A percentile compares a stretch with the other conserved stretches of the same genome.
Conservation (phyloP, 2,329 filamentous ascomycete species). For the Biscogniauxia mediterranea region DNA sequence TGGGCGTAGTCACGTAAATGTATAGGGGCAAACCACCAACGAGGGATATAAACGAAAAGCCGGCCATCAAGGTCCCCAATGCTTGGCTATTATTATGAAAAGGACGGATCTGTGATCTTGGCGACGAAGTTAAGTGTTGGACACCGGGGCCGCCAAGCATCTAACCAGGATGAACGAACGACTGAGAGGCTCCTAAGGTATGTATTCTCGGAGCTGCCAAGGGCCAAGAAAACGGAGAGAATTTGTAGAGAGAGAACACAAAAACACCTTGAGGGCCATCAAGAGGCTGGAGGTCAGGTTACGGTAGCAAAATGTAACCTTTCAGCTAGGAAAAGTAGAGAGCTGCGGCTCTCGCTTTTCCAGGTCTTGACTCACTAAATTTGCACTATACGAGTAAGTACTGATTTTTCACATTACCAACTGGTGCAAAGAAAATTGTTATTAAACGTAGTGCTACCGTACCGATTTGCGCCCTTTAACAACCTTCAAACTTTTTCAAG, state of each 20-base stretch:
- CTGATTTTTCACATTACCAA: neutral
- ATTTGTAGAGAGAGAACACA: slow-evolving; percentile 4
- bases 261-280: slow-evolving; percentile 17
- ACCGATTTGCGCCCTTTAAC: neutral
- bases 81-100: neutral
- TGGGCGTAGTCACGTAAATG: neutral
- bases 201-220: neutral
- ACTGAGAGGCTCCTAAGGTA: neutral
- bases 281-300: neutral
- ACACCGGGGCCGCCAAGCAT: neutral
- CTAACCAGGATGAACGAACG: neutral
- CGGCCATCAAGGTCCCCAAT: slow-evolving; percentile 12
- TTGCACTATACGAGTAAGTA: neutral
- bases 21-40: neutral
- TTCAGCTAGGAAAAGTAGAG: neutral
- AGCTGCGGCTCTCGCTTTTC: too few species aligned
- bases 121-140: neutral
- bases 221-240: neutral
- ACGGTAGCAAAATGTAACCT: neutral
- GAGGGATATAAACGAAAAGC: neutral
- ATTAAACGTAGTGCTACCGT: neutral
- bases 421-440: neutral
- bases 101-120: neutral
- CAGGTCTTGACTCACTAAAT: neutral
- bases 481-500: neutral